phyloP scores from a whole-genome alignment of 768 basidiomycete species.

The Tylopilus balloui region DNA sequence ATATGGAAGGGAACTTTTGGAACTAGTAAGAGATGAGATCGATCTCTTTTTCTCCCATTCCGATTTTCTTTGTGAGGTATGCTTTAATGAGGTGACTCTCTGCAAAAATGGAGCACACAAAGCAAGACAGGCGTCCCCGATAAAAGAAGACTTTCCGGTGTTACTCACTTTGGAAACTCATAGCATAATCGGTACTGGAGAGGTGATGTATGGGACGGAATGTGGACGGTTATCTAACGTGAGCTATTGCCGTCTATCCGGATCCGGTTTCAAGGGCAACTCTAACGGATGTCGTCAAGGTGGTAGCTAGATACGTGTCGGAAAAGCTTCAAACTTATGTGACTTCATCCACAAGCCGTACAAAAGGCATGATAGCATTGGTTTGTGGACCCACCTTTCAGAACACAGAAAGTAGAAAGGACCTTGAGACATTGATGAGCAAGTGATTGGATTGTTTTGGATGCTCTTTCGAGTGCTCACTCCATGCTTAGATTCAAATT shows the following conservation, averaged over 20 bases:
- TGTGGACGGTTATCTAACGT: background rate
- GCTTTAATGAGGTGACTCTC: background rate
- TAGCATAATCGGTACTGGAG: background rate
- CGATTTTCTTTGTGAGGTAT: background rate
- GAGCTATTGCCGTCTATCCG: too few relatives aligned
- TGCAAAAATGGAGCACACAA: background rate
- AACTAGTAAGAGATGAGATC: background rate
- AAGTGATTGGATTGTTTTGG: too few relatives aligned
- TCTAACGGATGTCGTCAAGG: background rate
- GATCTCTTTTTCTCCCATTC: too few relatives aligned
- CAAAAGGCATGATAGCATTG: background rate
- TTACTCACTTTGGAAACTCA: slow-evolving; percentile 2
- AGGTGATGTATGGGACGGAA: background rate
- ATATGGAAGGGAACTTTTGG: background rate
- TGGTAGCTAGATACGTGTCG: background rate
- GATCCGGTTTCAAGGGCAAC: too few relatives aligned
- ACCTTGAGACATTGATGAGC: background rate
- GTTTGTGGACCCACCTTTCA: background rate
- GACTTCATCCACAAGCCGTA: background rate
- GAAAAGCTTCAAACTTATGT: background rate
- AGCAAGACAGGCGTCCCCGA: background rate
- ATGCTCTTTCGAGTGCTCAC: too few relatives aligned
- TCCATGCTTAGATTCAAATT: background rate
- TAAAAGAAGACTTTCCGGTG: background rate
- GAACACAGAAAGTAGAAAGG: background rate